Conservation (phyloP, 441 rosid species). For the Arabidopsis hybrid region DNA sequence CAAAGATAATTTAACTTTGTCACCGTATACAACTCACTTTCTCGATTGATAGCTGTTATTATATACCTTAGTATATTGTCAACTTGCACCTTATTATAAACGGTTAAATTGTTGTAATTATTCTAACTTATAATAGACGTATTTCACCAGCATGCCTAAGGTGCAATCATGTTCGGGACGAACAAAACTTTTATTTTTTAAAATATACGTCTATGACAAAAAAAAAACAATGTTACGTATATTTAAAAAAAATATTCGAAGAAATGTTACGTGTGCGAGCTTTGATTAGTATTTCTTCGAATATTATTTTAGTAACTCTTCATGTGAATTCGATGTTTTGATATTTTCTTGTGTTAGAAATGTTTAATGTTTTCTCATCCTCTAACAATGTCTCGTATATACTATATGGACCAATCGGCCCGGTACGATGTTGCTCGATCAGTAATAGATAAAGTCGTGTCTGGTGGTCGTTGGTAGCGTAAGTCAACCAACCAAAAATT, state of each 20-base stretch:
- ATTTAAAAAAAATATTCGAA: too few relatives aligned
- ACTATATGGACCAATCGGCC: not conserved
- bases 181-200: too few relatives aligned
- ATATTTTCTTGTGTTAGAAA: not conserved
- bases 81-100: conserved; percentile 32
- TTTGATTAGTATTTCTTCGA: not conserved
- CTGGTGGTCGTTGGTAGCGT: conserved; percentile 17
- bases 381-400: not conserved
- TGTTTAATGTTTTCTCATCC: not conserved
- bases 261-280: not conserved
- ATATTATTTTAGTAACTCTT: not conserved
- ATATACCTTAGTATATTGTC: conserved; percentile 20
- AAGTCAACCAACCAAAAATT: conserved; percentile 13
- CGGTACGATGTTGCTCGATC: not conserved
- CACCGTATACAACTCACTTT: not conserved
- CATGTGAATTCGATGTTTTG: not conserved
- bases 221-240: too few relatives aligned
- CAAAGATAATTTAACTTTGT: not conserved
- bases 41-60: not conserved
- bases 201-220: too few relatives aligned
- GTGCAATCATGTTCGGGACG: conserved; percentile 26
- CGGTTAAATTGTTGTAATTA: conserved; percentile 27
- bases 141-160: conserved; percentile 35
- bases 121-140: conserved; percentile 37
- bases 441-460: conserved; percentile 21